Evolutionary conservation across 176 grass and related monocot genomes (phyloP), one percentile per base, ranked within the genome.

Genomic region (Bolboschoenus planiculmis): DNA sequence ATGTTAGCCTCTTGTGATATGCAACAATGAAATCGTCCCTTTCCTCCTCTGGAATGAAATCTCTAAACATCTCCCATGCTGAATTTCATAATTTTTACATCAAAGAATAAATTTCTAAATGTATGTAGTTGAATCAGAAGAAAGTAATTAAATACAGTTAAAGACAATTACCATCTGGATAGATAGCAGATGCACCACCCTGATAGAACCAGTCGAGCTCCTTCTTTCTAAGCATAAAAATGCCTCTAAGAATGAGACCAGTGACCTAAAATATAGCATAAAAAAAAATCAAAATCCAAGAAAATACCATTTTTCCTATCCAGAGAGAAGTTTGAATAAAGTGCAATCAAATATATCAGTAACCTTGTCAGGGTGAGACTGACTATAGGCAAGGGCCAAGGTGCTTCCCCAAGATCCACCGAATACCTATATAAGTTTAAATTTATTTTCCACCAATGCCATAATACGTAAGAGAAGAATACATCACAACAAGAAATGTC

Each of bases 341-440:
- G 11, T 50, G 72, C 42, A 53, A 53, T 33, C 20, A 77, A 13
- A 3, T 39, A 68, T 81, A 42, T 71, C 3, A 35, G 27, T 83
- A 9, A 91, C 97, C 89, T 91, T 96, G 5, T 95, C 93, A 74
- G 97, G 97, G 47, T 96, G 93, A 26, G 78, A 86, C 78, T 96
- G 91, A 76, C 93, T 93, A 76, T 99, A 95, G 0, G 89, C 91
- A 57, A 99, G 91, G 64, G 89, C 89, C 81, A 99, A 93, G 23
- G 93, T 99, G 84, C 97, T 99, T 85, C 97, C 96, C 97, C 93
- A 99, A 4, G 93, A 99, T 55, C 93, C 93, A 31, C 97, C 97
- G 79, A 99, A 99, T 29, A 99, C 97, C 96, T 99, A 30, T 80
- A 87, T 60, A 81, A 39, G 15, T 5, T 4, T 14, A n/a, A 84